Evolutionary conservation across 164 flowering plant species (phyloP), one percentile per base, ranked within the genome.

Genomic region (Chloranthus sessilifolius): DNA sequence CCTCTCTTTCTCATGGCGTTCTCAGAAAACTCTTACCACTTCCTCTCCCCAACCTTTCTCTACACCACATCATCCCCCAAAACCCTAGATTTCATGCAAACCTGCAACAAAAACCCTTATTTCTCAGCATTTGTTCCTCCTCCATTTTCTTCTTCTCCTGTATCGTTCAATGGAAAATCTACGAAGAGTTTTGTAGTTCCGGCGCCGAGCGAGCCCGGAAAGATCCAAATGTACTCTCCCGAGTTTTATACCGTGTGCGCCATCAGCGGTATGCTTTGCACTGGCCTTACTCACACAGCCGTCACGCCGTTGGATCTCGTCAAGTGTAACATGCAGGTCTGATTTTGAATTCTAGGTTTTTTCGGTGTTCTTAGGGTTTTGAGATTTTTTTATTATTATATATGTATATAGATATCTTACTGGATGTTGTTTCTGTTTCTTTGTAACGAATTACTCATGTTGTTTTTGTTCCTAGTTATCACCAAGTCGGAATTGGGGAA

Each of bases 231-330:
- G 97, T 78, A 78, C 65, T 85, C 97, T 8, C 80, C 90, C 1
- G 65, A 67, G 28, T 85, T 65, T 59, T 89, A 89, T 34, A 90
- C 89, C 4, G 95, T 95, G 2, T 81, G 92, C 58, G 82, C 95
- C 1, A 65, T 36, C 9, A 95, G 95, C 12, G 97, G 97, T 9
- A 74, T 78, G 20, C 61, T 81, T 39, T 69, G 95, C 70, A 81
- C 89, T 56, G 95, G 97, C 41, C 83, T 78, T 22, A 85, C 95
- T 58, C 97, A 89, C 66, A 81, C 47, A 84, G 63, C 85, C 46
- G 89, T 89, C 70, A 89, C 95, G 62, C 97, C 97, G 46, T 80
- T 89, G 16, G 97, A 89, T 62, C 86, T 85, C 34, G 94, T 88
- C 70, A 88, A 88, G 54, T 88, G 96, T 58, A 88, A 88, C 55